Percentiles rank a stretch among this genome's conserved stretches.
Evolutionary conservation across 306 rosid species (phyloP).

Genomic region (Geum urbanum): DNA sequence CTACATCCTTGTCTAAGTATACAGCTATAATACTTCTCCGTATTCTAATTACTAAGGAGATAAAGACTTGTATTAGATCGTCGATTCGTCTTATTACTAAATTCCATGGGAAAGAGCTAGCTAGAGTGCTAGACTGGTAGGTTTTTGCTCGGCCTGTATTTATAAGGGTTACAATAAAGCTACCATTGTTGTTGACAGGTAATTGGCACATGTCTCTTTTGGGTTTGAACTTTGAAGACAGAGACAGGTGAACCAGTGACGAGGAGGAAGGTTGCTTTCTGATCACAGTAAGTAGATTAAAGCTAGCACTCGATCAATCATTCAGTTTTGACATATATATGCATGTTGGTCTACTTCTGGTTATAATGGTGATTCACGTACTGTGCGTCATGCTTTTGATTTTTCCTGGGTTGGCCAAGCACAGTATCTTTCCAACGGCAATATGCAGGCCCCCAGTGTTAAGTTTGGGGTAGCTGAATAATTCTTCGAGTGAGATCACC

Average conservation of each 20-base stretch:
- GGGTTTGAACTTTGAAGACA: background rate
- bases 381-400: background rate
- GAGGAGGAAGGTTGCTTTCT: background rate
- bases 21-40: slow-evolving; percentile 6
- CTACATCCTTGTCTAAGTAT: slow-evolving; percentile 4
- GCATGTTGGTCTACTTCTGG: background rate
- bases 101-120: background rate
- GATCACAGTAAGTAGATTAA: background rate
- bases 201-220: background rate
- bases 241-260: background rate
- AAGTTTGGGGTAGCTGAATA: background rate
- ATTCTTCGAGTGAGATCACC: background rate
- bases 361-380: background rate
- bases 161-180: background rate
- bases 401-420: background rate
- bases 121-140: background rate
- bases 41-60: background rate
- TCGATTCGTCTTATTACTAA: background rate
- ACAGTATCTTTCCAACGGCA: too few relatives aligned
- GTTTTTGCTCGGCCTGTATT: background rate
- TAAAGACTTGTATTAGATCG: background rate
- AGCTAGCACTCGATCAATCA: background rate
- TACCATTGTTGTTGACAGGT: background rate
- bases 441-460: too few relatives aligned
- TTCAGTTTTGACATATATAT: too few relatives aligned